These are phyloP conservation scores for Chenopodium quinoa DNA, from an alignment of 148 eudicot genomes.

Conservation along the genomic window DNA sequence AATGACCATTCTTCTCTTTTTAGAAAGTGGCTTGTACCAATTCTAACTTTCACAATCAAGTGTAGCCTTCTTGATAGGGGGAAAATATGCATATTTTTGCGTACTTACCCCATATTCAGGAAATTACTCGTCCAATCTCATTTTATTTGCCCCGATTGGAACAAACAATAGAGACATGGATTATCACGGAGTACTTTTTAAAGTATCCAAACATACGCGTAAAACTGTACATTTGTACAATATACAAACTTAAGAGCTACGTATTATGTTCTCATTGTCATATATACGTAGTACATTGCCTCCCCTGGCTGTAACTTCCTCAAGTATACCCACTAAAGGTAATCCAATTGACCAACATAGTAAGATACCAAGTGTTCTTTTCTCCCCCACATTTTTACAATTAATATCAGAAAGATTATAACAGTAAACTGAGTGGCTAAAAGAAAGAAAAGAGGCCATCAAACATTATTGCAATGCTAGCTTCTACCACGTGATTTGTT, in stretches of 20 bases:
- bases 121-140: no score
- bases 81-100: no score
- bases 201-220: background rate
- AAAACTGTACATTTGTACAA: background rate
- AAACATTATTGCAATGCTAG: constrained; percentile 11
- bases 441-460: constrained; percentile 1
- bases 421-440: background rate
- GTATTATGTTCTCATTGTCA: background rate
- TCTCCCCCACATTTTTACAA: background rate
- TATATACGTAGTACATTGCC: background rate
- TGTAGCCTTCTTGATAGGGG: no score
- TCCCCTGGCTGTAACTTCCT: background rate
- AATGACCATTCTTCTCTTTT: no score
- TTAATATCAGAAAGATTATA: background rate
- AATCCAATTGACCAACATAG: background rate
- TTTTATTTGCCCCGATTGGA: no score
- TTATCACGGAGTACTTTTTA: no score
- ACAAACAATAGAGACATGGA: no score
- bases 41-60: no score
- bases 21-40: no score
- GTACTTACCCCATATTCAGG: no score
- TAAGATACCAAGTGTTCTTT: background rate
- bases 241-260: background rate
- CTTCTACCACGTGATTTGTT: constrained; percentile 45
- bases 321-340: background rate